A percentile compares a stretch with the other conserved stretches of the same genome.
These are phyloP conservation scores for Alternaria longipes DNA, from an alignment of 2,329 filamentous ascomycete species.

Conservation along the genomic window DNA sequence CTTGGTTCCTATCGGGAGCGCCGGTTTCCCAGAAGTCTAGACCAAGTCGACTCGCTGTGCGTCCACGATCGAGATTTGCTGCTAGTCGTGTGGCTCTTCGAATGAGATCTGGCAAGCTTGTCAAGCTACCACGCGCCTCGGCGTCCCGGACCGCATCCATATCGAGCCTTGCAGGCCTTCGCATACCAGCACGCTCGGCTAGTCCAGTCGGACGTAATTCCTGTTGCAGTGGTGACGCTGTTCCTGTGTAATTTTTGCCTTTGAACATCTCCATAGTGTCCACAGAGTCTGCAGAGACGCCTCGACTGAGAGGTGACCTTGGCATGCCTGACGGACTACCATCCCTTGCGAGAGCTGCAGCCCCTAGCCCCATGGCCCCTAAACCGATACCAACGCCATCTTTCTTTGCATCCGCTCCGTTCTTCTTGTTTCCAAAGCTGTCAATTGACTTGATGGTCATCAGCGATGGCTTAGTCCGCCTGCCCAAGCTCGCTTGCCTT, in stretches of 20 bases:
- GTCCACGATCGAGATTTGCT: slow-evolving; percentile 85
- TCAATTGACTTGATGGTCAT: slow-evolving; percentile 59
- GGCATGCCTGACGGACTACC: slow-evolving; percentile 31
- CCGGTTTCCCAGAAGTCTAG: slow-evolving; percentile 59
- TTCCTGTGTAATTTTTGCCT: slow-evolving; percentile 27
- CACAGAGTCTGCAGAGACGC: slow-evolving; percentile 48
- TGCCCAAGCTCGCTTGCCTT: slow-evolving; percentile 59
- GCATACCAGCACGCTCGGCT: slow-evolving; percentile 54
- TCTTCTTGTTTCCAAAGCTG: slow-evolving; percentile 37
- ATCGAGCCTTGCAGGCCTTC: slow-evolving; percentile 75
- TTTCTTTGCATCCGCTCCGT: slow-evolving; percentile 30
- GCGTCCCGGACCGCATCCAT: slow-evolving; percentile 83
- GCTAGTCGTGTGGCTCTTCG: slow-evolving; percentile 85
- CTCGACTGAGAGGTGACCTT: slow-evolving; percentile 41
- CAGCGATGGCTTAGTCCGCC: slow-evolving; percentile 58
- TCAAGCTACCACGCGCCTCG: slow-evolving; percentile 86
- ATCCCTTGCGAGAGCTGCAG: slow-evolving; percentile 36
- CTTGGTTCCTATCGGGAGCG: slow-evolving; percentile 42
- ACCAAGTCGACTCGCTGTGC: slow-evolving; percentile 67
- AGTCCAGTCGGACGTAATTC: slow-evolving; percentile 42
- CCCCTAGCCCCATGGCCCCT: slow-evolving; percentile 37
- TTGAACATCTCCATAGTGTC: slow-evolving; percentile 35
- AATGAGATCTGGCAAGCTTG: slow-evolving; percentile 91
- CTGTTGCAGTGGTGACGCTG: slow-evolving; percentile 34
- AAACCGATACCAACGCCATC: slow-evolving; percentile 22